Evolutionary conservation across 306 rosid genomes (phyloP), one percentile per base, ranked within the genome.

Genomic region (Adenanthera pavonina): DNA sequence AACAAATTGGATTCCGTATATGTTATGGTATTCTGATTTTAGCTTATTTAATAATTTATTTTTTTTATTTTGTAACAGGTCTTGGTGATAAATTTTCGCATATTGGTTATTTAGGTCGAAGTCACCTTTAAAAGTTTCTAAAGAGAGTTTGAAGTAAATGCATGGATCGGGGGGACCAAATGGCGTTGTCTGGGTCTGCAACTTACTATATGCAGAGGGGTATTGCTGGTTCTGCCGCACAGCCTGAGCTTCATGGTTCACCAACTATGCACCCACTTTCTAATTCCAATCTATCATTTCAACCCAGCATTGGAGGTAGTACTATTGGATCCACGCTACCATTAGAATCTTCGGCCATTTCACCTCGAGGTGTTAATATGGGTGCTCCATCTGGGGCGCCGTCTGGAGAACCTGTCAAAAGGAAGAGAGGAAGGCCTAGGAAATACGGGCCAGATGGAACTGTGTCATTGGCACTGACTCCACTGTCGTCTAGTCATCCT

Each of bases 121-220:
- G 75, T 83, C 80, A 43, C 66, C 70, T 46, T 85, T 61, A 78
- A 79, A 84, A 82, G 84, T 69, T 51, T 10, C n/a, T 6, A 25
- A 46, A 64, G 83, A 25, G 47, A 69, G 30, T 75, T 81, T 33
- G 69, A 82, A 86, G 86, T 90, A 88, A 91, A 89, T 92, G 92
- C 95, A 94, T 95, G 99, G 99, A 95, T 92, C 99, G 92, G 48
- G 90, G 92, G 88, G 97, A 95, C 88, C 94, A 86, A 69, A 90
- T 91, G 92, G 86, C 91, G 75, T 81, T 94, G 69, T 86, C 96
- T 0, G 95, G 97, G 53, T 88, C 97, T 38, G 88, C 91, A 66
- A 79, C 98, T 53, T 95, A 85, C 88, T 95, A 89, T 74, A 87
- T 92, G 79, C 92, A 91, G 49, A 89, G 98, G 77, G 94, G 89